phyloP scores from a whole-genome alignment of 306 rosid genomes.

The Glycine latifolia region DNA sequence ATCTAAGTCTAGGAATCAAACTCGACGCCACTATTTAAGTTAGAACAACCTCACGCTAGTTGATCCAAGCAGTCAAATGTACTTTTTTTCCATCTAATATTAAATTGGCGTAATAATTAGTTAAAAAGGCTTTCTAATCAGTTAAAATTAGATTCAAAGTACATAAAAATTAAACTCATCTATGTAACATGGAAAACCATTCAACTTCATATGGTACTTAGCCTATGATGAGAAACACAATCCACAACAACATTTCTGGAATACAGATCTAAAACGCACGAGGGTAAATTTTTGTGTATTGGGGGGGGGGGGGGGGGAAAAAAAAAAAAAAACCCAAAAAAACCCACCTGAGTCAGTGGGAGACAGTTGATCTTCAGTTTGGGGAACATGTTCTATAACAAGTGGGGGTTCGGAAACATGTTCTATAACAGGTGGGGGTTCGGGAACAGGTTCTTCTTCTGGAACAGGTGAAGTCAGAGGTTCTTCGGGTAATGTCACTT shows the following conservation, averaged over 20 bases:
- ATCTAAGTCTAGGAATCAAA: too few species aligned
- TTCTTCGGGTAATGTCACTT: slow-evolving; percentile 21
- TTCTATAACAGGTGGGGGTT: not conserved
- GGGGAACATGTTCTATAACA: not conserved
- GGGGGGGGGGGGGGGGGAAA: not conserved
- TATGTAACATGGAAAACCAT: not conserved
- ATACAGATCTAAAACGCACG: slow-evolving; percentile 41
- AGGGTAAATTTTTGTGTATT: not conserved
- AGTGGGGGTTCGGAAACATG: not conserved
- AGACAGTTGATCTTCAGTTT: slow-evolving; percentile 44
- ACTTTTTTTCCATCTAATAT: not conserved
- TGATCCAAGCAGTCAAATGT: not conserved
- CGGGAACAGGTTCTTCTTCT: not conserved
- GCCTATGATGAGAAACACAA: not conserved
- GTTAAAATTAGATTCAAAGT: not conserved
- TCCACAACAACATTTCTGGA: not conserved
- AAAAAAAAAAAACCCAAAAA: not conserved
- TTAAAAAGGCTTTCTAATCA: not conserved
- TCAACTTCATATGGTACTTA: not conserved
- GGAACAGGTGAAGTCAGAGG: not conserved
- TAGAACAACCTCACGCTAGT: not conserved
- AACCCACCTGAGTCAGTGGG: slow-evolving; percentile 50
- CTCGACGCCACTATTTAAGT: not conserved
- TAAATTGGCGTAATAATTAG: not conserved
- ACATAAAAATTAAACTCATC: not conserved